Evolutionary conservation across 2,329 filamentous ascomycete genomes (phyloP).

Genomic region (Aspergillus luchuensis): DNA sequence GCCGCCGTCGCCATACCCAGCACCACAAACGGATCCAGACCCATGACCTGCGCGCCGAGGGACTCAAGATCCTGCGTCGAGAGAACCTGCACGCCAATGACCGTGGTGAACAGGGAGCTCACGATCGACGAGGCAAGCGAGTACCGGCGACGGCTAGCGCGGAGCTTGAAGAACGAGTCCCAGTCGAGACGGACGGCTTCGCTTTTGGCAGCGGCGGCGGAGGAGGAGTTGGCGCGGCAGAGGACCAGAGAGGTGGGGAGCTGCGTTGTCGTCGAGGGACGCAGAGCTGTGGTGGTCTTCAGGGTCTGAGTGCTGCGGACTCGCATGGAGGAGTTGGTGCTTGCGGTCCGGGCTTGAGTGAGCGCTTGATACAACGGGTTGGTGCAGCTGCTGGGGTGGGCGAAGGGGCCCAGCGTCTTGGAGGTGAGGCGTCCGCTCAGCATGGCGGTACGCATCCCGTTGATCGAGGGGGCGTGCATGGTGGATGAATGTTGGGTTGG

Average conservation of each 20-base stretch:
- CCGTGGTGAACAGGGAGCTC: slow-evolving; percentile 64
- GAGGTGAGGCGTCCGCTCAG: slow-evolving; percentile 31
- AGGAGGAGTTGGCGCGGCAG: slow-evolving; percentile 32
- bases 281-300: slow-evolving; percentile 15
- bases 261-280: slow-evolving; percentile 13
- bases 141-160: slow-evolving; percentile 79
- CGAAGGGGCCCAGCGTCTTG: slow-evolving; percentile 27
- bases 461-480: slow-evolving; percentile 32
- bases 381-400: slow-evolving; percentile 23
- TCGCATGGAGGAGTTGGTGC: slow-evolving; percentile 28
- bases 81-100: slow-evolving; percentile 56
- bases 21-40: slow-evolving; percentile 84
- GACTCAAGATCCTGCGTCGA: slow-evolving; percentile 70
- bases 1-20: slow-evolving; percentile 78
- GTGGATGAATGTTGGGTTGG: slow-evolving; percentile 14
- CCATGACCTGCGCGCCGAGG: slow-evolving; percentile 67
- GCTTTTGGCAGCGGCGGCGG: slow-evolving; percentile 28
- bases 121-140: slow-evolving; percentile 76
- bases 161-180: slow-evolving; percentile 91
- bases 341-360: slow-evolving; percentile 28
- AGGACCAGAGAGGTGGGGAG: slow-evolving; percentile 12
- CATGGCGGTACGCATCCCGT: slow-evolving; percentile 36
- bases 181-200: slow-evolving; percentile 65
- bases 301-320: slow-evolving; percentile 16
- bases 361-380: slow-evolving; percentile 22